Evolutionary conservation across 1,284 basidiomycete genomes (phyloP).

Genomic region (Cutaneotrichosporon sp.): DNA sequence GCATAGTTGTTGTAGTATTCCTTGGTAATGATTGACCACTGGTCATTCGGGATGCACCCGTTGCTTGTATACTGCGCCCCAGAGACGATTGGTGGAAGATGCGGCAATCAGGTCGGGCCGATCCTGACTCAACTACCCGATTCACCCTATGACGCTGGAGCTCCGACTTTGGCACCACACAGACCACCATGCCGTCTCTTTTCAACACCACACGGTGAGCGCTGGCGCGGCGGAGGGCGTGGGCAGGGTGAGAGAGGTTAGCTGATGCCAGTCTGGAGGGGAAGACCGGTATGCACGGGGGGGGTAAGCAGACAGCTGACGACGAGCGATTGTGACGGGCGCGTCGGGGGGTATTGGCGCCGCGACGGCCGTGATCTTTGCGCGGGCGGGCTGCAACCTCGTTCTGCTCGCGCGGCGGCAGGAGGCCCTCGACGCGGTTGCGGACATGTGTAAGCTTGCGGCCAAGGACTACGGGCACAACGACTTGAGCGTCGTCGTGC

Average conservation of each 20-base stretch:
- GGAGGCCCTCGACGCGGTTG: constrained; percentile 57
- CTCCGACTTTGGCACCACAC: too few relatives aligned
- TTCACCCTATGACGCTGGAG: too few relatives aligned
- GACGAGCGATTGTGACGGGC: constrained; percentile 45
- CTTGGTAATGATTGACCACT: too few relatives aligned
- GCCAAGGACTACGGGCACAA: constrained; percentile 8
- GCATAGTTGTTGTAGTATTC: too few relatives aligned
- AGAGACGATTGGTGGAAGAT: too few relatives aligned
- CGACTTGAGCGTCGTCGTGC: not conserved
- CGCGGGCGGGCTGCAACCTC: constrained; percentile 58
- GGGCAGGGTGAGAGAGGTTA: too few relatives aligned
- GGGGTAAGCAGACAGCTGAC: too few relatives aligned
- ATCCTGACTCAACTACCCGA: not conserved
- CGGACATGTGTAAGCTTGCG: not conserved
- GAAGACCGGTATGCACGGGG: constrained; percentile 18
- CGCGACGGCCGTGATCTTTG: constrained; percentile 51
- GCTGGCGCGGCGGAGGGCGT: not conserved
- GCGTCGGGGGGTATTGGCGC: constrained; percentile 48
- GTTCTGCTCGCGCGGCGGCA: constrained; percentile 56
- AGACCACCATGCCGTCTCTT: constrained; percentile 12
- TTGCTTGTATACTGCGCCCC: too few relatives aligned
- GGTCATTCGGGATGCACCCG: too few relatives aligned
- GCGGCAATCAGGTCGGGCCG: not conserved
- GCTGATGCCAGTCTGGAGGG: constrained; percentile 17
- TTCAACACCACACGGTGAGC: constrained; percentile 20